These are phyloP conservation scores for Calonectria montana DNA, from an alignment of 2,329 filamentous ascomycete genomes.

Conservation along the genomic window DNA sequence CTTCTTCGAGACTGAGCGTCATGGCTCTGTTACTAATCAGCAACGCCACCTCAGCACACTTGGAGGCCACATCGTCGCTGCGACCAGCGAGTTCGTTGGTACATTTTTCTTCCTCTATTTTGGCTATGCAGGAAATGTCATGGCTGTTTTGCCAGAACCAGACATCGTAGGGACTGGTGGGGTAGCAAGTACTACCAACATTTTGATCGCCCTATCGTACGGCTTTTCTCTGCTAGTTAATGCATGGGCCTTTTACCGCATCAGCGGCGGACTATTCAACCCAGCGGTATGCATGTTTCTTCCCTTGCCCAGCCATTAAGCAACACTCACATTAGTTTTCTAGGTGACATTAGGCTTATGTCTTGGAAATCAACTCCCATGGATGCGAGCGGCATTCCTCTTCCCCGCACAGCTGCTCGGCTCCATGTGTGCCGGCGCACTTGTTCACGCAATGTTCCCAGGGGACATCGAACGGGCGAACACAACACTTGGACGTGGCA, in stretches of 20 bases:
- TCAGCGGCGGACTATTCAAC: background rate
- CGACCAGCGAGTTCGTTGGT: background rate
- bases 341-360: conserved; percentile 38
- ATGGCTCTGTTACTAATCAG: background rate
- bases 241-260: background rate
- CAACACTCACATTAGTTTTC: background rate
- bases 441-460: conserved; percentile 67
- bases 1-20: background rate
- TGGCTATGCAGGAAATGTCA: background rate
- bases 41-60: background rate
- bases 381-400: conserved; percentile 49
- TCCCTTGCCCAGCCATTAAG: background rate
- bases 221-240: background rate
- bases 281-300: background rate
- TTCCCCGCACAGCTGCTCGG: conserved; percentile 66
- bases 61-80: background rate
- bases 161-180: background rate
- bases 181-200: background rate
- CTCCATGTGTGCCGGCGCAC: conserved; percentile 65
- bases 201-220: background rate
- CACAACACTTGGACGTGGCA: conserved; percentile 57
- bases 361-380: conserved; percentile 31
- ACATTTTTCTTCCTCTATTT: background rate
- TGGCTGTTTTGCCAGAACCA: background rate
- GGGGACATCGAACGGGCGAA: conserved; percentile 63